A percentile compares a stretch with the other conserved stretches of the same genome.
phyloP scores from a whole-genome alignment of 2,329 filamentous ascomycete species.

The Colletotrichum australisinense region DNA sequence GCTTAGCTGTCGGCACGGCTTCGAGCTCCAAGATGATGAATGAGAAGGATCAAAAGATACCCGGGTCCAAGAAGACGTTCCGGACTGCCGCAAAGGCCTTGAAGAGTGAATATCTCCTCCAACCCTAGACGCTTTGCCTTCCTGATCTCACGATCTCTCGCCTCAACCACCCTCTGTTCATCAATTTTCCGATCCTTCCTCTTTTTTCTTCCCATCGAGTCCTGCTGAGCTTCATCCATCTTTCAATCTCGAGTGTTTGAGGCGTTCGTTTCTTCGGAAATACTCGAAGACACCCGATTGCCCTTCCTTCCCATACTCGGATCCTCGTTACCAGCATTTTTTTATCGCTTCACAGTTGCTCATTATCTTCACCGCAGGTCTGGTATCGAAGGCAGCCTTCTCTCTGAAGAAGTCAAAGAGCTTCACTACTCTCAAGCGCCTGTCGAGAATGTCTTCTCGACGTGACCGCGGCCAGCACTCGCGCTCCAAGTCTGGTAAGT shows the following conservation, averaged over 20 bases:
- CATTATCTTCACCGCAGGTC: background rate
- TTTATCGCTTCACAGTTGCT: background rate
- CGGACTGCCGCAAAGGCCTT: background rate
- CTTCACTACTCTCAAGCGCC: background rate
- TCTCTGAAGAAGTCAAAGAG: background rate
- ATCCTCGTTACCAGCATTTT: background rate
- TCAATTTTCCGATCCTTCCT: background rate
- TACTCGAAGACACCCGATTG: background rate
- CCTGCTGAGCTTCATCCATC: background rate
- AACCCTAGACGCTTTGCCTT: background rate
- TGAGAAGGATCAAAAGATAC: background rate
- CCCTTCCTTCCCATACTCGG: background rate
- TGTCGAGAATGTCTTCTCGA: background rate
- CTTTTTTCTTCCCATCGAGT: background rate
- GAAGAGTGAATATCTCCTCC: background rate
- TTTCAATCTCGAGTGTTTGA: background rate
- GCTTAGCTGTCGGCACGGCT: background rate
- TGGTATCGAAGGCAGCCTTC: background rate
- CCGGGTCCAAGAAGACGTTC: background rate
- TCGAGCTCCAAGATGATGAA: background rate
- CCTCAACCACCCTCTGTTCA: background rate
- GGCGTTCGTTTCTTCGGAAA: too few relatives aligned
- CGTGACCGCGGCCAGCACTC: background rate
- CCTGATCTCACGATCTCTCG: background rate
- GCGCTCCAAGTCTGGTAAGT: slow-evolving; percentile 13